Evolutionary conservation across 2,329 filamentous ascomycete genomes (phyloP), one percentile per base, ranked within the genome.

Genomic region (Cordyceps cateniannulata): DNA sequence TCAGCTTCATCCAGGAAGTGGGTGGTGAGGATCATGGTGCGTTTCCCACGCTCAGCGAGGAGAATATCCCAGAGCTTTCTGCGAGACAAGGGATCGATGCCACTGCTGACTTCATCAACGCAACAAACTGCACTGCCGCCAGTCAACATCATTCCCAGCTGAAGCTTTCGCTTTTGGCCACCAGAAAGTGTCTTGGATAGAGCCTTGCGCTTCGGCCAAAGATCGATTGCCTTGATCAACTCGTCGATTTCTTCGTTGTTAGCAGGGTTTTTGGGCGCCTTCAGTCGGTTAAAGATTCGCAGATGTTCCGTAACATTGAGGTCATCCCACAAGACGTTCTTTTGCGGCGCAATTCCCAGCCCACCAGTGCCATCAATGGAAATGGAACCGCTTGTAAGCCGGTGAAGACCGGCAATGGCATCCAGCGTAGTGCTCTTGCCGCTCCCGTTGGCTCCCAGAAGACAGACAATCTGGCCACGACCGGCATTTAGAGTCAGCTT

Each of bases 1-100:
- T 97, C 93, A 0, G 93, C 93, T 73, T 97, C 93, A 68, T 97
- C 93, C 9, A 97, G 80, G 72, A 96, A 97, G 72, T 97, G 93
- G 0, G 93, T 97, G 0, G 93, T 97, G 61, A 97, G 74, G 47
- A 97, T 84, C 67, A 96, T 89, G 0, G 93, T 96, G 47, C 93
- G 81, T 62, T 81, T 81, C 22, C 91, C 92, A 61, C 93, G 85
- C 72, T 96, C 92, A 1, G 89, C 89, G 14, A 96, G 79, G 24
- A 97, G 78, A 62, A 97, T 97, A 66, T 96, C 91, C 93, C 93
- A 97, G 25, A 97, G 90, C 75, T 96, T 96, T 29, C 92, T 80
- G 59, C 93, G 82, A 22, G 89, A 93, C 1, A 97, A 77, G 0
- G 93, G 92, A 69, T 97, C 93, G 22, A 97, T 81, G 16, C 93